These are phyloP conservation scores for Fusarium multiceps DNA, from an alignment of 2,329 filamentous ascomycete species.

Conservation along the genomic window DNA sequence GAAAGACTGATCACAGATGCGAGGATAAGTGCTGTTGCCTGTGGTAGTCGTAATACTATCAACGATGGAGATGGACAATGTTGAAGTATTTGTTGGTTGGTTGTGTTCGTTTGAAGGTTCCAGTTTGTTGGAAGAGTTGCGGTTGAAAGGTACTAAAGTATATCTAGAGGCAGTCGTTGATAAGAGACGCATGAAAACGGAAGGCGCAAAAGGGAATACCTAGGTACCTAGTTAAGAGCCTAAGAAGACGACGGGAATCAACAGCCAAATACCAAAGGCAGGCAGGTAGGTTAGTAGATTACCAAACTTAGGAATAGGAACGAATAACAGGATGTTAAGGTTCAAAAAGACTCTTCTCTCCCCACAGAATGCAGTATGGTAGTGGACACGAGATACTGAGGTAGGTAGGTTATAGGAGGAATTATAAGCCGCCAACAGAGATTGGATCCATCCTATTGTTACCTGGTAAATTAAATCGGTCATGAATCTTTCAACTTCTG, in stretches of 20 bases:
- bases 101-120: neutral
- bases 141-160: neutral
- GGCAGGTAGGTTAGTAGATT: no score
- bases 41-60: conserved; percentile 23
- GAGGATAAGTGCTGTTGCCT: conserved; percentile 32
- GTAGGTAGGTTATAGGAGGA: neutral
- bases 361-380: neutral
- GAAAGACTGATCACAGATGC: neutral
- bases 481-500: neutral
- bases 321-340: neutral
- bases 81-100: neutral
- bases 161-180: neutral
- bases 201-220: neutral
- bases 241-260: neutral
- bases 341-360: neutral
- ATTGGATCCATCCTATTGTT: neutral
- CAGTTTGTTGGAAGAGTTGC: neutral
- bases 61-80: conserved; percentile 17
- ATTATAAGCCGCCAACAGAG: neutral
- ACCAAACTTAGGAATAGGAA: neutral
- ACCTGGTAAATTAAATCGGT: neutral
- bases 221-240: neutral
- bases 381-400: neutral
- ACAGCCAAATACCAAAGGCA: neutral
- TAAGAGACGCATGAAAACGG: neutral